Base-by-base conservation (phyloP, 805 yeast species). In the Zygotorulaspora danielsina region DNA sequence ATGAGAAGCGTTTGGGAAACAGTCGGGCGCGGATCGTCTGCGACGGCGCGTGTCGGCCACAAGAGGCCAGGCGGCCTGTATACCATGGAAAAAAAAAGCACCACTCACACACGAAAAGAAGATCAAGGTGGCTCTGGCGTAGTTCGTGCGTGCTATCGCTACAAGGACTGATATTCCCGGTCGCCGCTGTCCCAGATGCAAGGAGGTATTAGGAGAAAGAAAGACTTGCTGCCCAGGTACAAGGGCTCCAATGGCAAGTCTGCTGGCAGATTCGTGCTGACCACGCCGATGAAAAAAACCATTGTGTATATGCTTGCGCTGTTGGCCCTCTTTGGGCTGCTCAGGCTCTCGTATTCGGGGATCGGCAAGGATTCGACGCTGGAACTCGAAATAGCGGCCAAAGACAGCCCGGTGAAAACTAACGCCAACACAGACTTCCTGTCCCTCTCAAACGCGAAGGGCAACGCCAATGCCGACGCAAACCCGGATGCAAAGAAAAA, bases 251-350 rank as follows among this genome's bases (percentile, higher is more conserved):
- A 38, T 11, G 33, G 58, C 29, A 61, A 62, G 4, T 45, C 43
- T 20, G 51, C 39, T 19, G 58, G 54, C 21, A 39, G 46, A 29
- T 4, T 54, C 28, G 47, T 55, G 20, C 48, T 73, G 41, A 71
- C 78, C 1, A 71, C 78, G 3, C 74, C 75, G 18, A 67, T 69
- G 67, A 71, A 72, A 49, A 72, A 71, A 41, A 42, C 70, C 17
- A 10, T 71, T 1, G 62, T 61, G 1, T 74, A 74, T 46, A 34
- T 65, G 4, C 10, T 62, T 5, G 50, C 69, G 6, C 51, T 73
- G 32, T 21, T 49, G 12, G 21, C 59, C 3, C 44, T 71, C 12
- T 68, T 65, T 4, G 44, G 60, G 3, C 36, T 67, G 25, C 53
- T 71, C 17, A 40, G 45, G 18, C 9, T 45, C 11, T 53, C 38